Evolutionary conservation across 208 protist genomes (phyloP), one percentile per base, ranked within the genome.

Genomic region (Trypanosoma cruzi): DNA sequence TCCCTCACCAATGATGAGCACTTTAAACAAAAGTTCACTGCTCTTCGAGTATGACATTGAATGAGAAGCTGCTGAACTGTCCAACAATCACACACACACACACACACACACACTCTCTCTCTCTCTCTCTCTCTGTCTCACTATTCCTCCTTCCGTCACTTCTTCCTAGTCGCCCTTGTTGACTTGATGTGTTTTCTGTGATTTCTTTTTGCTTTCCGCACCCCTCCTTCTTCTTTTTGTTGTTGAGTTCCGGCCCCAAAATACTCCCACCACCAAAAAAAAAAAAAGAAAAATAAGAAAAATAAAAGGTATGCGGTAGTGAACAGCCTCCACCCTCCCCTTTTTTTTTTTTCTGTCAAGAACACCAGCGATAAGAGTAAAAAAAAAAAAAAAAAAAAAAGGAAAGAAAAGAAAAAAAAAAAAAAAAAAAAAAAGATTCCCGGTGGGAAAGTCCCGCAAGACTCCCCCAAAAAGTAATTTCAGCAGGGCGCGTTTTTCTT

Each of bases 1-100:
- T 34, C 84, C 82, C 64, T 97, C 93, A 46, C 93, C 93, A 20
- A 97, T 84, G 20, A 86, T 65, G 32, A 86, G 68, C 18, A 86
- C n/a, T 65, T 85, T 85, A 46, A 73, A 74, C 32, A 82, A 60
- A 64, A 68, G 54, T 42, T 84, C 75, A 56, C 44, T 59, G 42
- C 37, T 46, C 24, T 61, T 69, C 0, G 37, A 24, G 53, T 69
- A 69, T 6, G 64, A 60, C 36, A 60, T 66, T n/a, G 24, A 28
- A 55, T n/a, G 20, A 31, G 7, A 66, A 6, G 5, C 50, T 29
- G 5, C 22, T 53, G 2, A 7, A 20, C 14, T 8, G n/a, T 20
- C 6, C 6, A 20, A 20, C 14, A 7, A 53, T 8, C 14, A 4
- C 14, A 20, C n/a, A n/a, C n/a, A n/a, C n/a, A n/a, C n/a, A n/a